Evolutionary conservation across 176 grass and related monocot species (phyloP).

Genomic region (Puya raimondii): DNA sequence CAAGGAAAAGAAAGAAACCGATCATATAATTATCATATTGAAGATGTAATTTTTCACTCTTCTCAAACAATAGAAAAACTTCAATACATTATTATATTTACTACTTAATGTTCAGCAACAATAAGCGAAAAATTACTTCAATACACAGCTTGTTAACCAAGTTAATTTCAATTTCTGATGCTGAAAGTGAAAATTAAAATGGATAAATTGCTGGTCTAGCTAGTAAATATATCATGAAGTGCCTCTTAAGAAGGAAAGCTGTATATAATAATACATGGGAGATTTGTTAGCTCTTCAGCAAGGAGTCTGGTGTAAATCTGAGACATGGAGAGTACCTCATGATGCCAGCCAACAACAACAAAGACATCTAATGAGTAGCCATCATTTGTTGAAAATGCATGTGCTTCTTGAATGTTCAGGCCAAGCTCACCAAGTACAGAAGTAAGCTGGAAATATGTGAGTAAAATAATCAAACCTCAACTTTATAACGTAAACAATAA

Average conservation of each 20-base stretch:
- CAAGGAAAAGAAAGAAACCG: no score
- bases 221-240: neutral
- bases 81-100: no score
- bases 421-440: constrained; percentile 20
- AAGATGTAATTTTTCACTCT: no score
- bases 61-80: no score
- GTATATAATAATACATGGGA: neutral
- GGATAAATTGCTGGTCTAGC: neutral
- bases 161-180: neutral
- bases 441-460: neutral
- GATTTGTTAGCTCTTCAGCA: no score
- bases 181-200: neutral
- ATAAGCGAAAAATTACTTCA: no score
- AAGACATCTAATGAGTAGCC: constrained; percentile 42
- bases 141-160: no score
- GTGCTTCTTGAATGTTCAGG: constrained; percentile 33
- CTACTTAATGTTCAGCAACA: no score
- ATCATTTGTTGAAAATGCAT: constrained; percentile 35
- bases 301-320: neutral
- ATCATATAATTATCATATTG: no score
- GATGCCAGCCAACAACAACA: constrained; percentile 31
- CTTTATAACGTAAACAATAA: neutral
- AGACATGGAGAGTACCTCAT: constrained; percentile 20
- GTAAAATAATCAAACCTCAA: neutral
- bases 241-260: neutral